These are phyloP conservation scores for Ailanthus altissimus DNA, from an alignment of 345 rosid species.

Conservation along the genomic window DNA sequence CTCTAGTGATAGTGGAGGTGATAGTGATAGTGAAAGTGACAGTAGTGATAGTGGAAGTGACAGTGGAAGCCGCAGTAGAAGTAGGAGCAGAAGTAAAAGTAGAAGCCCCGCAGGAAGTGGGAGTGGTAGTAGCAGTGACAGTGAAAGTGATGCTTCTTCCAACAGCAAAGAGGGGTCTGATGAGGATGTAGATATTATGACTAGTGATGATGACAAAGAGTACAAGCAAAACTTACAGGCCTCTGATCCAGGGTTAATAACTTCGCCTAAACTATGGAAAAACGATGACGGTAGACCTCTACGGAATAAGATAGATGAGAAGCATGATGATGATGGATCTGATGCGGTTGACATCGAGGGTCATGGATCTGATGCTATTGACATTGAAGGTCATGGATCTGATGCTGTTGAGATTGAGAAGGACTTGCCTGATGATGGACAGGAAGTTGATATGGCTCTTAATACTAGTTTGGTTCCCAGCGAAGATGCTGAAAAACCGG, in stretches of 20 bases:
- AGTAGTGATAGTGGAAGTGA: constrained; percentile 68
- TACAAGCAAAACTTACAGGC: constrained; percentile 45
- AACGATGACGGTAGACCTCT: constrained; percentile 25
- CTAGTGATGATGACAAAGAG: constrained; percentile 78
- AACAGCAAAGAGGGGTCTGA: constrained; percentile 87
- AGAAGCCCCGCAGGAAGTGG: constrained; percentile 53
- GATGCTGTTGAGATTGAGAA: constrained; percentile 56
- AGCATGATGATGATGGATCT: constrained; percentile 47
- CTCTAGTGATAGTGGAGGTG: constrained; percentile 87
- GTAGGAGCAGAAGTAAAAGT: constrained; percentile 52
- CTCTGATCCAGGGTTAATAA: constrained; percentile 34
- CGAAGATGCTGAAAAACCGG: constrained; percentile 28
- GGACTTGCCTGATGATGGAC: constrained; percentile 55
- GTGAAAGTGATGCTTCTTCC: constrained; percentile 89
- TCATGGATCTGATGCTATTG: constrained; percentile 48
- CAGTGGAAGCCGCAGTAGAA: constrained; percentile 56
- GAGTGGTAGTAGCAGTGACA: constrained; percentile 88
- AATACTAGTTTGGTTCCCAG: constrained; percentile 22
- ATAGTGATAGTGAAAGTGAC: constrained; percentile 63
- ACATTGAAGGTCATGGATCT: constrained; percentile 51
- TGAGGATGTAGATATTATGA: constrained; percentile 93
- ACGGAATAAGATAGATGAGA: constrained; percentile 43
- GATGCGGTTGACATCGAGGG: constrained; percentile 50
- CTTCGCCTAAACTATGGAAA: constrained; percentile 38
- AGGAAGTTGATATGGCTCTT: constrained; percentile 48